Evolutionary conservation across 1,284 basidiomycete species (phyloP).

Genomic region (Agroathelia rolfsii): DNA sequence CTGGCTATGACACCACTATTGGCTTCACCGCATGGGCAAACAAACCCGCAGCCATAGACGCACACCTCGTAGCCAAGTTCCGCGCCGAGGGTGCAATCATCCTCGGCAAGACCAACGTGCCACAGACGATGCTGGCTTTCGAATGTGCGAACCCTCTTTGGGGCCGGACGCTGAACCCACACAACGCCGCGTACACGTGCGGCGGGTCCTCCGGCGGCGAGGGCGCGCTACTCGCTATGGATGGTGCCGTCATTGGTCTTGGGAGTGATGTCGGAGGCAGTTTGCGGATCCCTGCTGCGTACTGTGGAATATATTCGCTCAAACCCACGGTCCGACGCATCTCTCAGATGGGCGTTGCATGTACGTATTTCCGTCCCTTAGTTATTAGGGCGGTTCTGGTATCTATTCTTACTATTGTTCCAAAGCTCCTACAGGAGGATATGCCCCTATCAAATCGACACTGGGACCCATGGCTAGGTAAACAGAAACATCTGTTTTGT

Average conservation of each 20-base stretch:
- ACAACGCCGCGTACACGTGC: conserved; percentile 49
- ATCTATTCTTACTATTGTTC: conserved; percentile 1
- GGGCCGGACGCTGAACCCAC: conserved; percentile 68
- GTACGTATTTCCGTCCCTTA: conserved; percentile 20
- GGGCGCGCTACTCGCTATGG: conserved; percentile 63
- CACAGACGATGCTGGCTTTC: conserved; percentile 79
- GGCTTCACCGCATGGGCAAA: conserved; percentile 66
- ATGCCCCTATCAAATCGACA: conserved; percentile 51
- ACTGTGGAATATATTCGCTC: conserved; percentile 73
- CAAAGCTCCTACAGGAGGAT: conserved; percentile 49
- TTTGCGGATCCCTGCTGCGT: conserved; percentile 70
- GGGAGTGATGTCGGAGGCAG: conserved; percentile 76
- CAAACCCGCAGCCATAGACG: conserved; percentile 45
- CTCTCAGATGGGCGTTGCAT: conserved; percentile 35
- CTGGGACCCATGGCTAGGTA: conserved; percentile 72
- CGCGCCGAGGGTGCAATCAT: conserved; percentile 44
- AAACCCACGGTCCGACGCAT: conserved; percentile 60
- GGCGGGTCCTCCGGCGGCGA: conserved; percentile 81
- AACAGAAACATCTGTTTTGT: conserved; percentile 6
- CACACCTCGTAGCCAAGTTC: conserved; percentile 38
- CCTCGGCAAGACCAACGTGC: conserved; percentile 70
- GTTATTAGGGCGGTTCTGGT: not conserved
- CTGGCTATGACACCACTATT: conserved; percentile 58
- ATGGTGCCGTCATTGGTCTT: conserved; percentile 69
- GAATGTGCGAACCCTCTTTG: conserved; percentile 84